These are phyloP conservation scores for Moringa oleifera DNA, from an alignment of 345 rosid species.

Conservation along the genomic window DNA sequence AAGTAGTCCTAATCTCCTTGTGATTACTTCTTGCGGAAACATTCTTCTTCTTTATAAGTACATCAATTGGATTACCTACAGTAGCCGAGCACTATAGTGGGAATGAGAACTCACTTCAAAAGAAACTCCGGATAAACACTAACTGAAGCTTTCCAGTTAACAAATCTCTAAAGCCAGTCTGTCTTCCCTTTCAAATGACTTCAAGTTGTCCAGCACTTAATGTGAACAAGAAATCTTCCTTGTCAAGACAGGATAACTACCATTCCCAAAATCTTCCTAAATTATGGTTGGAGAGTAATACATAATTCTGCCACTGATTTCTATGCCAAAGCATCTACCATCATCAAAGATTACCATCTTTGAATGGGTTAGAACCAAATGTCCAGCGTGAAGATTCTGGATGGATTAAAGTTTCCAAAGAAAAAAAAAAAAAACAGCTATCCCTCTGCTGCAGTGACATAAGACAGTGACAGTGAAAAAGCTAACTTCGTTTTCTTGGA, in stretches of 20 bases:
- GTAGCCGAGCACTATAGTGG: background rate
- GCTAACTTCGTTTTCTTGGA: too few species aligned
- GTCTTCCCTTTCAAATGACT: too few species aligned
- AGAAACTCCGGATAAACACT: background rate
- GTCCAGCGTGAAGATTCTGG: background rate
- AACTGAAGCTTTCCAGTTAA: too few species aligned
- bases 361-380: background rate
- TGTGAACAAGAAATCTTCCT: too few species aligned
- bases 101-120: background rate
- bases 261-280: too few species aligned
- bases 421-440: too few species aligned
- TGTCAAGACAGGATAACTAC: background rate
- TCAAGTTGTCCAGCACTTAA: too few species aligned
- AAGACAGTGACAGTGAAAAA: too few species aligned
- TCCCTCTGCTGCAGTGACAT: background rate
- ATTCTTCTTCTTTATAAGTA: background rate
- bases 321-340: background rate
- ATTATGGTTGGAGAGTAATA: background rate
- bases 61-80: background rate
- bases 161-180: too few species aligned
- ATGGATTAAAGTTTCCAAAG: background rate
- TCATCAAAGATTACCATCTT: background rate
- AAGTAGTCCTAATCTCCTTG: background rate
- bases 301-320: background rate
- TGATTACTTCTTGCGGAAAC: background rate